These are phyloP conservation scores for Phytophthora lateralis DNA, from an alignment of 352 stramenopile genomes.

Conservation along the genomic window DNA sequence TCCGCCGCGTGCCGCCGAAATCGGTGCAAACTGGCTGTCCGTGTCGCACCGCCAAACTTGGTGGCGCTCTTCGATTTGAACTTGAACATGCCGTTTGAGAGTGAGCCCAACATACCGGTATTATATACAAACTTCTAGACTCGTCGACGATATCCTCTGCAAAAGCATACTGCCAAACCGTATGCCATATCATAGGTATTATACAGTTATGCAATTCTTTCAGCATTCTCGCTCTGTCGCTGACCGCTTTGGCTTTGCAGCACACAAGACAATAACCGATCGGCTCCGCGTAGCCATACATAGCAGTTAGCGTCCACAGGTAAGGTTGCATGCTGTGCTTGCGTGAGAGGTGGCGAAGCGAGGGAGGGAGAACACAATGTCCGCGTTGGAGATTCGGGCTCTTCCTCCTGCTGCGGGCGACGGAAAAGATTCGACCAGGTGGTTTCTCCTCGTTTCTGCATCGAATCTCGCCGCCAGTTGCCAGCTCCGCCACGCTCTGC, in stretches of 20 bases:
- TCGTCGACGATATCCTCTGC: background rate
- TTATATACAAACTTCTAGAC: background rate
- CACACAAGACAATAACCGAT: conserved; percentile 28
- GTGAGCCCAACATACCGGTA: background rate
- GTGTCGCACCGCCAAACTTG: conserved; percentile 27
- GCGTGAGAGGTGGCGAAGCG: no score
- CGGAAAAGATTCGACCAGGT: conserved; percentile 41
- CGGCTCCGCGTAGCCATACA: conserved; percentile 9
- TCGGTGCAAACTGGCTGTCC: conserved; percentile 26
- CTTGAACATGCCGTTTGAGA: conserved; percentile 21
- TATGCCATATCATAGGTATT: background rate
- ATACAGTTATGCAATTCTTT: conserved; percentile 10
- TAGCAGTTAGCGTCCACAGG: conserved; percentile 11
- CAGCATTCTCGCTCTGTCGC: conserved; percentile 2
- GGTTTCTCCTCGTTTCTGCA: conserved; percentile 35
- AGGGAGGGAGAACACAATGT: conserved; percentile 2
- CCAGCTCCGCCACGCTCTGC: conserved; percentile 25
- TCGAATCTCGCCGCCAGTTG: conserved; percentile 40
- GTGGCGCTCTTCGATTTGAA: conserved; percentile 16
- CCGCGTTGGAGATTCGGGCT: conserved; percentile 15
- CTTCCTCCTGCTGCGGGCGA: background rate
- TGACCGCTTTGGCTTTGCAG: conserved; percentile 27
- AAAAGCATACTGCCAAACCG: background rate
- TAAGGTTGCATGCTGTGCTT: background rate
- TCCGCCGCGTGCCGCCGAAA: background rate